Evolutionary conservation across 108 stramenopile genomes (phyloP).

Genomic region (Ochromonas danica): DNA sequence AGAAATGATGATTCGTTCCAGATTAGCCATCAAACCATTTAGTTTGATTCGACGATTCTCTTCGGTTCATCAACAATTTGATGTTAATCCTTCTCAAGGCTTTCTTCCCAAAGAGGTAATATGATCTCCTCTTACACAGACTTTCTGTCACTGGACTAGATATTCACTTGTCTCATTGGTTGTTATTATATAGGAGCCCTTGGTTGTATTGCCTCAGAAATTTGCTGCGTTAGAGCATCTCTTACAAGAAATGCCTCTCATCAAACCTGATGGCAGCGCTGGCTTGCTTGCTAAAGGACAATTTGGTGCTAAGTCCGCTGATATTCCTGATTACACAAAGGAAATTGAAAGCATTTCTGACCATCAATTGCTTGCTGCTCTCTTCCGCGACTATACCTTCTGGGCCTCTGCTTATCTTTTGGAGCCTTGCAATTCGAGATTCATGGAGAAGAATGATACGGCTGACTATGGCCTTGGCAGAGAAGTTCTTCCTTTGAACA

Average conservation of each 20-base stretch:
- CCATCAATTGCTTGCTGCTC: neutral
- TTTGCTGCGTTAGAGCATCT: neutral
- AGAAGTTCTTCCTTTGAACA: neutral
- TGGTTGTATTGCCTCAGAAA: neutral
- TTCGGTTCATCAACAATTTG: no score
- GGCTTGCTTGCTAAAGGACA: neutral
- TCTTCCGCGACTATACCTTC: neutral
- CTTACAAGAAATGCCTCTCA: neutral
- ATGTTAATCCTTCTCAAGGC: no score
- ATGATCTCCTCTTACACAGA: no score
- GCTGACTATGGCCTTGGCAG: neutral
- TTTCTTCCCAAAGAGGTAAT: no score
- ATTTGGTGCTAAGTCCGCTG: neutral
- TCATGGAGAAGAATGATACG: neutral
- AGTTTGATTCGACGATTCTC: no score
- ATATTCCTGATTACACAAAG: neutral
- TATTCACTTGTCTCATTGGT: no score
- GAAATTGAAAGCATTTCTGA: neutral
- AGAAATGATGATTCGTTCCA: no score
- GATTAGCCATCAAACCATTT: no score
- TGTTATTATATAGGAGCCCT: neutral
- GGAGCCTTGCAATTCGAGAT: conserved; percentile 7
- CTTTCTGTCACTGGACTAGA: no score
- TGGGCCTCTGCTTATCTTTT: neutral
- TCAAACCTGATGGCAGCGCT: neutral